Evolutionary conservation across 257 asterid genomes (phyloP).

Genomic region (Anisodus tanguticus): DNA sequence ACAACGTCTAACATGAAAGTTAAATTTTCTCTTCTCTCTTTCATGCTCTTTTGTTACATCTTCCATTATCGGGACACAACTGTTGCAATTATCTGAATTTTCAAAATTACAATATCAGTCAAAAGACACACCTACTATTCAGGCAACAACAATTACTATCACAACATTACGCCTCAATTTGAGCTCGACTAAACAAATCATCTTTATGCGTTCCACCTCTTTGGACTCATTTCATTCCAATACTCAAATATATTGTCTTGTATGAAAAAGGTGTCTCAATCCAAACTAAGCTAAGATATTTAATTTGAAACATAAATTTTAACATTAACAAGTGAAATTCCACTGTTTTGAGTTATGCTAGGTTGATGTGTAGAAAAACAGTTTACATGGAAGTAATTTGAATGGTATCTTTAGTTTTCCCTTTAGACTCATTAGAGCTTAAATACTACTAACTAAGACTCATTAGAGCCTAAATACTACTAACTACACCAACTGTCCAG

Average conservation of each 20-base stretch:
- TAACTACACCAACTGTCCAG: background rate
- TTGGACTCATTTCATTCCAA: background rate
- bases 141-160: background rate
- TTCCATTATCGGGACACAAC: background rate
- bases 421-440: constrained; percentile 5
- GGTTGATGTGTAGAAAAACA: background rate
- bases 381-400: background rate
- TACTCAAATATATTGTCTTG: background rate
- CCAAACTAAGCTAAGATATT: background rate
- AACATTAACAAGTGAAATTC: constrained; percentile 7
- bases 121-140: background rate
- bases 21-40: background rate
- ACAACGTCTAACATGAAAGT: background rate
- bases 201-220: background rate
- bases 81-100: background rate
- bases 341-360: background rate
- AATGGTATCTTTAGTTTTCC: background rate
- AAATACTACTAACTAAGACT: background rate
- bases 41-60: background rate
- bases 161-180: background rate
- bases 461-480: too few species aligned
- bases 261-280: background rate
- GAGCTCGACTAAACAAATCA: background rate
- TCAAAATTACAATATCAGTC: background rate
- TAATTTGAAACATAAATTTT: background rate